Conservation (phyloP, 1,284 basidiomycete genomes). For the Austroboletus rostrupii region DNA sequence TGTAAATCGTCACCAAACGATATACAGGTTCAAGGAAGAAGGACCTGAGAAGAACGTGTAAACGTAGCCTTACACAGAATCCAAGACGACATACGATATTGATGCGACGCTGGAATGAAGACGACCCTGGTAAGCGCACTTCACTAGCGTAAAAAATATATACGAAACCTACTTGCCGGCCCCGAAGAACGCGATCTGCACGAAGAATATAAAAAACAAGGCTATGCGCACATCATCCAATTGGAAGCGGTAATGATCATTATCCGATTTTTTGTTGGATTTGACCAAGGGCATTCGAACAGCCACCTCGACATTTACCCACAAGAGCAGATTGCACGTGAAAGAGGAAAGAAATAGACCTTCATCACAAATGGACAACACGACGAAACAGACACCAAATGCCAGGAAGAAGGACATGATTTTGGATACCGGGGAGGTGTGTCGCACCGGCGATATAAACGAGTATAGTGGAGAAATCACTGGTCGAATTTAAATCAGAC, state of each 20-base stretch:
- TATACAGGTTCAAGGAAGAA: conserved; percentile 91
- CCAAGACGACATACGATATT: conserved; percentile 58
- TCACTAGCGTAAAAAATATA: background rate
- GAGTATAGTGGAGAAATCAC: conserved; percentile 51
- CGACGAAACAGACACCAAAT: conserved; percentile 74
- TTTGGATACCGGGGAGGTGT: conserved; percentile 43
- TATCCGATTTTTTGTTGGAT: conserved; percentile 1
- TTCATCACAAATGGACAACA: conserved; percentile 82
- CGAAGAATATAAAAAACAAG: conserved; percentile 82
- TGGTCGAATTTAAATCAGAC: conserved; percentile 31
- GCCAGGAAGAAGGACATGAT: conserved; percentile 63
- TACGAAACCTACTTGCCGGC: conserved; percentile 70
- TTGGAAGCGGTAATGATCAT: conserved; percentile 43
- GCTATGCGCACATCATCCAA: conserved; percentile 71
- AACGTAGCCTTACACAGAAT: background rate
- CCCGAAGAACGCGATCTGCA: conserved; percentile 87
- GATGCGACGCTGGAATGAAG: conserved; percentile 67
- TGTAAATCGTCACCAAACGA: conserved; percentile 83
- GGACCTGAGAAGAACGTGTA: conserved; percentile 43
- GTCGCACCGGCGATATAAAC: conserved; percentile 35
- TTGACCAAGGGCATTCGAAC: conserved; percentile 29
- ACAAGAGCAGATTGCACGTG: conserved; percentile 58
- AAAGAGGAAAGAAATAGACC: conserved; percentile 78
- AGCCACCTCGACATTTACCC: conserved; percentile 66
- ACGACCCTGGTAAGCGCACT: conserved; percentile 4